phyloP scores from a whole-genome alignment of 306 rosid species.

The Glycine soja region DNA sequence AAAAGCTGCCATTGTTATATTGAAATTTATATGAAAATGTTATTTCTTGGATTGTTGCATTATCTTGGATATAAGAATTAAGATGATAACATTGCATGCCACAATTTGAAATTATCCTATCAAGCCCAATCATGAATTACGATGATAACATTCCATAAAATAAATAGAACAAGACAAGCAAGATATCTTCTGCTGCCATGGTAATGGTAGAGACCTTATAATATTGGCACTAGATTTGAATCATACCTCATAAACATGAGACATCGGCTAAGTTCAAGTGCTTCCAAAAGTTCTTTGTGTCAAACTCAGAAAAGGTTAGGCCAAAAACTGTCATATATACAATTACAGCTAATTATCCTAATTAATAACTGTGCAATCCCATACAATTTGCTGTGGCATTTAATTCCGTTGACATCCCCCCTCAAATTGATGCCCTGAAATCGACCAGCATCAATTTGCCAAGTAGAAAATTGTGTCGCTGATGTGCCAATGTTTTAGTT shows the following conservation, averaged over 20 bases:
- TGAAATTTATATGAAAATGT: conserved; percentile 22
- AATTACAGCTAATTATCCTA: no score
- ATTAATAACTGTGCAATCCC: no score
- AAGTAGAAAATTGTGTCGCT: no score
- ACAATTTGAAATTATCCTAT: not conserved
- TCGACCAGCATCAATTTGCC: no score
- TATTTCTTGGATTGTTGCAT: not conserved
- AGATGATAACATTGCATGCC: not conserved
- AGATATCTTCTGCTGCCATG: conserved; percentile 25
- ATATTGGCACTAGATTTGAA: conserved; percentile 39
- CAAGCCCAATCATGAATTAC: conserved; percentile 2
- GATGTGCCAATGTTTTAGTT: no score
- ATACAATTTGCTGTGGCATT: no score
- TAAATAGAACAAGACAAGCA: conserved; percentile 31
- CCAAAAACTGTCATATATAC: no score
- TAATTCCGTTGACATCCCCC: no score
- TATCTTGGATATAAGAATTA: not conserved
- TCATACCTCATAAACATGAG: conserved; percentile 81
- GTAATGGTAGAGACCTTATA: conserved; percentile 4
- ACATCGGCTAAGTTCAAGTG: conserved; percentile 94
- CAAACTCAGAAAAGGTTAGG: no score
- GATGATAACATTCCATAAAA: not conserved
- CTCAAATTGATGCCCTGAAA: no score
- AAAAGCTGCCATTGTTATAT: not conserved
- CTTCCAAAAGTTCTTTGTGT: conserved; percentile 97